Percentiles rank a stretch among this genome's conserved stretches.
Evolutionary conservation across 1,284 basidiomycete species (phyloP).

Genomic region (Takashimella tepidaria): DNA sequence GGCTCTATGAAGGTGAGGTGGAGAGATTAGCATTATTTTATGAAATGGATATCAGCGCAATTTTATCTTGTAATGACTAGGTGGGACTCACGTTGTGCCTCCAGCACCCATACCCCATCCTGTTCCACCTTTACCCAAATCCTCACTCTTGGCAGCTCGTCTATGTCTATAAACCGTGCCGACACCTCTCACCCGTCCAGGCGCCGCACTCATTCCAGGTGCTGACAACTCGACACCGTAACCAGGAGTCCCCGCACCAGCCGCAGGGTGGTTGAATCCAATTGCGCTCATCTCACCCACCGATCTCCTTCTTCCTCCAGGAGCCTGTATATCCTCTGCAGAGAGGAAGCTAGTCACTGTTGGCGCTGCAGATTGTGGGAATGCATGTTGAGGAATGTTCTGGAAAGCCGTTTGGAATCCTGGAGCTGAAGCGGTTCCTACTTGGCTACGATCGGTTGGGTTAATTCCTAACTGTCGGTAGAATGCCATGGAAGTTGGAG

Average conservation of each 20-base stretch:
- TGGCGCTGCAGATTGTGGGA: constrained; percentile 18
- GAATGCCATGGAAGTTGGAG: constrained; percentile 38
- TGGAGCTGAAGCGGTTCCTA: constrained; percentile 28
- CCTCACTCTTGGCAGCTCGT: constrained; percentile 41
- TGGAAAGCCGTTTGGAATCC: constrained; percentile 26
- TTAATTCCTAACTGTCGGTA: constrained; percentile 34
- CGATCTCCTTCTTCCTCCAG: constrained; percentile 23
- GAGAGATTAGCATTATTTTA: background rate
- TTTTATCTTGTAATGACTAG: no score
- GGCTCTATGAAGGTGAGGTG: constrained; percentile 17
- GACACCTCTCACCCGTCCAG: constrained; percentile 24
- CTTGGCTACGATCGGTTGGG: constrained; percentile 17
- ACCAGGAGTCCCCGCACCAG: constrained; percentile 42
- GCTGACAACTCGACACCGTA: constrained; percentile 39
- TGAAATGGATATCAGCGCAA: no score
- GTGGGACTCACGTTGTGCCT: constrained; percentile 40
- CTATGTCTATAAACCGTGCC: constrained; percentile 28
- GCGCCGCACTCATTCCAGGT: constrained; percentile 16
- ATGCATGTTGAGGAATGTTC: constrained; percentile 6
- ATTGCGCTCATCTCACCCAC: constrained; percentile 26
- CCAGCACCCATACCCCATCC: constrained; percentile 42
- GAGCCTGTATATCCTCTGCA: background rate
- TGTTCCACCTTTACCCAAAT: constrained; percentile 33
- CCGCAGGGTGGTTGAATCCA: constrained; percentile 29
- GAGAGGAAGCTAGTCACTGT: constrained; percentile 12